Percentiles rank a stretch among this genome's conserved stretches.
Conservation (phyloP, 768 basidiomycete genomes). For the Rhizopogon vinicolor region DNA sequence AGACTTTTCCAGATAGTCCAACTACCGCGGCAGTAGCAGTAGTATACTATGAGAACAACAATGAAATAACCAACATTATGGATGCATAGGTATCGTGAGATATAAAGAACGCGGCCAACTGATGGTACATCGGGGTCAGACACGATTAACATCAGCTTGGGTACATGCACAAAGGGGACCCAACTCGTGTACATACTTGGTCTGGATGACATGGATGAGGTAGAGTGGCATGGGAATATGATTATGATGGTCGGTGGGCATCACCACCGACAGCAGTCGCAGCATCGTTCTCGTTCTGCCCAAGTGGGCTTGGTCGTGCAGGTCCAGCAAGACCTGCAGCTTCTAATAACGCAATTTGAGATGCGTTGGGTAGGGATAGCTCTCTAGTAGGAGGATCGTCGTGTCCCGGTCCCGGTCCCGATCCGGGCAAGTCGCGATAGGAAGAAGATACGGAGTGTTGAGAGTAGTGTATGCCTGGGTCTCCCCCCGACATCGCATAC, state of each 20-base stretch:
- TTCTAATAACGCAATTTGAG: slow-evolving; percentile 18
- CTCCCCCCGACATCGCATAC: not conserved
- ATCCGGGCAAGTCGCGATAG: slow-evolving; percentile 7
- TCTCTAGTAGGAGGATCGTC: slow-evolving; percentile 14
- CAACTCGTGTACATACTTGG: not conserved
- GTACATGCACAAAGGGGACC: too few species aligned
- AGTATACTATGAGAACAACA: not conserved
- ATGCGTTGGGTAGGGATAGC: slow-evolving; percentile 15
- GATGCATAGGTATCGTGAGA: not conserved
- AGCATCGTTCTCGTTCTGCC: not conserved
- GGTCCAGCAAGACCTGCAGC: slow-evolving; percentile 16
- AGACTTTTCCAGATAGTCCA: not conserved
- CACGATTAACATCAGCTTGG: not conserved
- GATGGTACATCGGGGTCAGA: not conserved
- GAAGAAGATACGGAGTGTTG: slow-evolving; percentile 20
- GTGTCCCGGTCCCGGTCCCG: not conserved
- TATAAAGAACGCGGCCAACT: not conserved
- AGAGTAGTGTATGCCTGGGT: slow-evolving; percentile 13
- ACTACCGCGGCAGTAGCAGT: not conserved
- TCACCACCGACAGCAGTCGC: too few species aligned
- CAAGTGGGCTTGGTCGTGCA: slow-evolving; percentile 17
- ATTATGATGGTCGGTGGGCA: too few species aligned
- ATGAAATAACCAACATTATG: not conserved
- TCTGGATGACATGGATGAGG: too few species aligned
- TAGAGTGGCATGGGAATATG: too few species aligned